Percentiles rank a stretch among this genome's conserved stretches.
phyloP scores from a whole-genome alignment of 2,329 filamentous ascomycete genomes.

The Blastomyces percursus region DNA sequence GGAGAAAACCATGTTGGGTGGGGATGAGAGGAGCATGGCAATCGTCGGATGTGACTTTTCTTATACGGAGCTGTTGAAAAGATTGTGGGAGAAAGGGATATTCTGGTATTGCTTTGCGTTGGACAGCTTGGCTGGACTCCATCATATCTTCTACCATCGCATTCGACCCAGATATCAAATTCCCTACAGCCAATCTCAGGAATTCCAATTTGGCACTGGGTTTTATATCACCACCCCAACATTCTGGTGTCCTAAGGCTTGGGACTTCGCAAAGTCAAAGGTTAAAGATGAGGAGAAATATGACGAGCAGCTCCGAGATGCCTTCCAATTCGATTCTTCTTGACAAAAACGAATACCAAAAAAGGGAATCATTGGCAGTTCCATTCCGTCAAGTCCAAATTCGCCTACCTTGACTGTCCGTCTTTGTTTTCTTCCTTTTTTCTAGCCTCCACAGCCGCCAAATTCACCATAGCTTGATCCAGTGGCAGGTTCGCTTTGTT shows the following conservation, averaged over 20 bases:
- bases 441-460: neutral
- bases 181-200: conserved; percentile 6
- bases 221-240: conserved; percentile 10
- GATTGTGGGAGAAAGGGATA: conserved; percentile 10
- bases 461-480: no score
- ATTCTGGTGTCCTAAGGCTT: conserved; percentile 10
- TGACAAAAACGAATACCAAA: neutral
- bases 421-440: neutral
- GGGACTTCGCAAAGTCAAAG: conserved; percentile 10
- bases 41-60: neutral
- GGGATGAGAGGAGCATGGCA: neutral
- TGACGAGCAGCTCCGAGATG: conserved; percentile 11
- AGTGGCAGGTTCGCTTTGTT: no score
- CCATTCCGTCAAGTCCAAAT: neutral
- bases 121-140: conserved; percentile 10
- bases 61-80: conserved; percentile 10
- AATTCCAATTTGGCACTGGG: neutral
- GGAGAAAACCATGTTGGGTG: conserved; percentile 9
- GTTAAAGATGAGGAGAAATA: conserved; percentile 11
- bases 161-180: conserved; percentile 10
- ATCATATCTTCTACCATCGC: conserved; percentile 12
- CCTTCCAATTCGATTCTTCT: neutral
- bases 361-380: neutral
- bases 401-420: neutral
- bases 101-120: conserved; percentile 14